Evolutionary conservation across 169 alveolate genomes (phyloP).

Genomic region (Babesia bovis): DNA sequence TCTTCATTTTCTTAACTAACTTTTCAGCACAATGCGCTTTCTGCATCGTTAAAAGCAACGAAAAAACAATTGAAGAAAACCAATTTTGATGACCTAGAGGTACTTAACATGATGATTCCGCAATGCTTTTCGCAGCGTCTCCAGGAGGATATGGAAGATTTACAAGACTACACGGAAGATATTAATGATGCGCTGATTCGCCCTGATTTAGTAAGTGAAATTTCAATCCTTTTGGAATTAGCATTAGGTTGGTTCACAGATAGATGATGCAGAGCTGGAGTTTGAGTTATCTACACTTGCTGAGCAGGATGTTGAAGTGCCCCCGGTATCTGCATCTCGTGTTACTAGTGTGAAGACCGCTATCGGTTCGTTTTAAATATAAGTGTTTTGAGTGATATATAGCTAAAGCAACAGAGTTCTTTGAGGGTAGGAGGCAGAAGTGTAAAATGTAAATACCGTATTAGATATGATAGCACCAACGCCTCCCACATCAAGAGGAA

Average conservation of each 20-base stretch:
- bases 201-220: constrained; percentile 5
- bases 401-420: too few species aligned
- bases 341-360: too few species aligned
- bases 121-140: not conserved
- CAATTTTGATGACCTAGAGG: constrained; percentile 23
- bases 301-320: not conserved
- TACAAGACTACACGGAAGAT: constrained; percentile 16
- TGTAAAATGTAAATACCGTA: not conserved
- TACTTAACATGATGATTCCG: not conserved
- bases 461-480: not conserved
- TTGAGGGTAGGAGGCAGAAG: too few species aligned
- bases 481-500: not conserved
- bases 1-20: not conserved
- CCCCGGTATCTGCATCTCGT: not conserved
- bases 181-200: constrained; percentile 12
- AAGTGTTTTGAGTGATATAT: too few species aligned
- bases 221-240: not conserved
- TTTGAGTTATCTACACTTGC: constrained; percentile 31
- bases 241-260: not conserved
- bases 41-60: constrained; percentile 12
- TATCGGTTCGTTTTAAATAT: not conserved
- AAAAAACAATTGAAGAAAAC: constrained; percentile 4
- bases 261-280: constrained; percentile 41
- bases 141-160: constrained; percentile 34
- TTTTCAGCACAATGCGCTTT: constrained; percentile 17